A percentile compares a stretch with the other conserved stretches of the same genome.
phyloP scores from a whole-genome alignment of 306 rosid species.

The Crotalaria pallida region DNA sequence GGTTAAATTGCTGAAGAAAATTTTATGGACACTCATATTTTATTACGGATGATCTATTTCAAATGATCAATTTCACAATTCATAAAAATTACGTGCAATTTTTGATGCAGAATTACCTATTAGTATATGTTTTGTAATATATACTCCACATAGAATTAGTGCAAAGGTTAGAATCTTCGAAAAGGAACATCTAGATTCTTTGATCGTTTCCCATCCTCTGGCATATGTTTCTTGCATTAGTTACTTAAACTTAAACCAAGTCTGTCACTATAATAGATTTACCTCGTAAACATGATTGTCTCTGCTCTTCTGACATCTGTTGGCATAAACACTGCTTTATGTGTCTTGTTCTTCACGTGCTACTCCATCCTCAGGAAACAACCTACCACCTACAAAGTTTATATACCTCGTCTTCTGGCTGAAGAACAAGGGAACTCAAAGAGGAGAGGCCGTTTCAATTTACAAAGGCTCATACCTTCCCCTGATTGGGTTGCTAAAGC shows the following conservation, averaged over 20 bases:
- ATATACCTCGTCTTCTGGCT: constrained; percentile 59
- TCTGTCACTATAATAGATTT: not conserved
- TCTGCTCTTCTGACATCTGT: constrained; percentile 86
- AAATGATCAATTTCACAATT: no score
- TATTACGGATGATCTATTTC: no score
- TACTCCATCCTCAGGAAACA: constrained; percentile 81
- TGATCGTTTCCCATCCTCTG: not conserved
- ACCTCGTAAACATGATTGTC: constrained; percentile 52
- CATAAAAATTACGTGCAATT: no score
- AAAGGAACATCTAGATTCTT: no score
- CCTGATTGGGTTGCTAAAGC: constrained; percentile 57
- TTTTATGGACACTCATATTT: no score
- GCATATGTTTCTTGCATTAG: constrained; percentile 28
- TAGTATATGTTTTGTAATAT: no score
- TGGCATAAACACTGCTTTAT: constrained; percentile 72
- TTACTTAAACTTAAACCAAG: not conserved
- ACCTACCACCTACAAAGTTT: constrained; percentile 67
- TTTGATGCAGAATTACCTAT: no score
- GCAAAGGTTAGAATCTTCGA: no score
- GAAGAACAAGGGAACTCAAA: constrained; percentile 67
- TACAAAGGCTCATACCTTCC: constrained; percentile 82
- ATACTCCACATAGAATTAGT: no score
- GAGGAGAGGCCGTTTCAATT: constrained; percentile 43
- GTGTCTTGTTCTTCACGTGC: constrained; percentile 64
- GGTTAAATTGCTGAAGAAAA: no score